Percentiles rank a stretch among this genome's conserved stretches.
Evolutionary conservation across 768 basidiomycete species (phyloP).

Genomic region (Tulasnella sp.): DNA sequence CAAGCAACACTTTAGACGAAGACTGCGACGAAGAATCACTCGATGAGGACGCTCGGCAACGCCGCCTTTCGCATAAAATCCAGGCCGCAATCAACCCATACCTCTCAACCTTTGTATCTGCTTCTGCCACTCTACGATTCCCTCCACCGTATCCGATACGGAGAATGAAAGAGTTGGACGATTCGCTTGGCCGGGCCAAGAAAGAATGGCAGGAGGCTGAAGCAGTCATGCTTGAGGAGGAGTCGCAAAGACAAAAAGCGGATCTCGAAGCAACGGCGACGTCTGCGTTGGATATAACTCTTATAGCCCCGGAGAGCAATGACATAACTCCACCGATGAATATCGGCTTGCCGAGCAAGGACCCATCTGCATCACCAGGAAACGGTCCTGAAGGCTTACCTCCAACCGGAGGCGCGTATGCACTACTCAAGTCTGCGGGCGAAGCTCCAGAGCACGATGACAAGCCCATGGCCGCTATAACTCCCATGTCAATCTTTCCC

Average conservation of each 20-base stretch:
- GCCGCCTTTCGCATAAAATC: slow-evolving; percentile 73
- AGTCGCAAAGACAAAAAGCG: slow-evolving; percentile 43
- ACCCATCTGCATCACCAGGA: not conserved
- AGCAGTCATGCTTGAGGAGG: slow-evolving; percentile 67
- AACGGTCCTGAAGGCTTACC: slow-evolving; percentile 19
- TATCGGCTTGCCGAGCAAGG: not conserved
- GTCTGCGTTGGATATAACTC: slow-evolving; percentile 13
- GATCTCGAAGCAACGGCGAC: not conserved
- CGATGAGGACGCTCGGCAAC: slow-evolving; percentile 72
- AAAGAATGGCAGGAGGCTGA: slow-evolving; percentile 85
- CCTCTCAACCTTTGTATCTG: slow-evolving; percentile 83
- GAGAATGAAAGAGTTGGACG: slow-evolving; percentile 87
- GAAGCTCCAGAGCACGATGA: slow-evolving; percentile 9
- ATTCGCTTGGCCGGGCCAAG: slow-evolving; percentile 68
- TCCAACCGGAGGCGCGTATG: slow-evolving; percentile 33
- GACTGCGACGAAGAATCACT: slow-evolving; percentile 51
- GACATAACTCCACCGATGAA: not conserved
- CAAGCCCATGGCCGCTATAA: slow-evolving; percentile 13
- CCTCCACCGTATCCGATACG: slow-evolving; percentile 88
- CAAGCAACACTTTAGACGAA: not conserved
- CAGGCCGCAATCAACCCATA: slow-evolving; percentile 84
- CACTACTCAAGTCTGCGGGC: slow-evolving; percentile 27
- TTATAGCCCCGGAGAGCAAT: not conserved
- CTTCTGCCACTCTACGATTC: slow-evolving; percentile 89
- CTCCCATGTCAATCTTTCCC: slow-evolving; percentile 37